Conservation (phyloP, 139 green algal genomes). For the Marvania coccoides region DNA sequence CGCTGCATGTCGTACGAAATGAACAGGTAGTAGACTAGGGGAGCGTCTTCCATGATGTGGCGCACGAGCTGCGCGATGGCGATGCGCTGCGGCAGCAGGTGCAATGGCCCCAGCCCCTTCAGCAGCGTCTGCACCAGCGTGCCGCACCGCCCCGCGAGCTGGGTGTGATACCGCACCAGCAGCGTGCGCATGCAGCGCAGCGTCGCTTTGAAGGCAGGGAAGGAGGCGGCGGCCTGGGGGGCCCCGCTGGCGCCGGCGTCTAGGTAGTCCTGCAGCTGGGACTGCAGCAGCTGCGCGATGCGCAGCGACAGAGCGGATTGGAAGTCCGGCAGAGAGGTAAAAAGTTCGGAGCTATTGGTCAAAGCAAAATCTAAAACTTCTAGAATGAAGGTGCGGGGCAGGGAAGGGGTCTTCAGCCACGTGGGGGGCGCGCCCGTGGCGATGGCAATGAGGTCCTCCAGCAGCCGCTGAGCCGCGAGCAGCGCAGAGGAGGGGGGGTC, state of each 20-base stretch:
- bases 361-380: slow-evolving; percentile 79
- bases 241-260: slow-evolving; percentile 33
- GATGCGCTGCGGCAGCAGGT: slow-evolving; percentile 34
- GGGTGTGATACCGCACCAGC: slow-evolving; percentile 32
- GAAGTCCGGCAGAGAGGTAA: slow-evolving; percentile 30
- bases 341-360: slow-evolving; percentile 41
- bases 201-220: slow-evolving; percentile 35
- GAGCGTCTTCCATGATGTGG: slow-evolving; percentile 30
- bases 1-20: slow-evolving; percentile 31
- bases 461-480: slow-evolving; percentile 43
- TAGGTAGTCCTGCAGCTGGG: slow-evolving; percentile 46
- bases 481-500: background rate
- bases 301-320: slow-evolving; percentile 18
- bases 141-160: slow-evolving; percentile 20
- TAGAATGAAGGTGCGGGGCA: slow-evolving; percentile 57
- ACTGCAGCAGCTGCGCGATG: slow-evolving; percentile 36
- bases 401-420: slow-evolving; percentile 49
- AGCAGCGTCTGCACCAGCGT: slow-evolving; percentile 45
- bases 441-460: slow-evolving; percentile 54
- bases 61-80: slow-evolving; percentile 40
- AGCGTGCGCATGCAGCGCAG: slow-evolving; percentile 44
- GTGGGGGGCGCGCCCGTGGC: slow-evolving; percentile 19
- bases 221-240: slow-evolving; percentile 25
- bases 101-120: slow-evolving; percentile 5
- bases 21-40: slow-evolving; percentile 43